A percentile compares a stretch with the other conserved stretches of the same genome.
Conservation (phyloP, 306 rosid species). For the Acacia confusa region DNA sequence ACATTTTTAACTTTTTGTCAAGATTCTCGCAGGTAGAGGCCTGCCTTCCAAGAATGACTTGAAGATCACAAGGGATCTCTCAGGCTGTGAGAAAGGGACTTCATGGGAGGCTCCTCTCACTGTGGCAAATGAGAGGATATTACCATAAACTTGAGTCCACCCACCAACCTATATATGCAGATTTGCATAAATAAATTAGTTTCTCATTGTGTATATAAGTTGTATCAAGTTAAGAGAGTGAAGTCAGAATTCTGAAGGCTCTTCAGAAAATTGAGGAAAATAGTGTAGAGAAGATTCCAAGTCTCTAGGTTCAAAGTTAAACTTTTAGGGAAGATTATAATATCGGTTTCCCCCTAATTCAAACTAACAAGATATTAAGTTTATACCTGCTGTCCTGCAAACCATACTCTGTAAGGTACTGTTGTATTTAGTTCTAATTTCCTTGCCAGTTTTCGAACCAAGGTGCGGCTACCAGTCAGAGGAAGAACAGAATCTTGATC, state of each 20-base stretch:
- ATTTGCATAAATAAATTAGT: slow-evolving; percentile 29
- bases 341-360: background rate
- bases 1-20: slow-evolving; percentile 40
- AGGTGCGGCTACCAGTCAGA: slow-evolving; percentile 82
- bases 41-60: slow-evolving; percentile 72
- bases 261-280: background rate
- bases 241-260: background rate
- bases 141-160: slow-evolving; percentile 96
- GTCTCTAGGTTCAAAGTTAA: background rate
- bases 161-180: slow-evolving; percentile 79
- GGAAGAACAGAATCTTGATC: slow-evolving; percentile 99
- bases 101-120: slow-evolving; percentile 97
- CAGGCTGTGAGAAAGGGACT: slow-evolving; percentile 97
- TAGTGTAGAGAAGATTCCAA: background rate
- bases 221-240: background rate
- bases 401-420: slow-evolving; percentile 92
- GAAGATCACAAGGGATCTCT: slow-evolving; percentile 85
- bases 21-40: slow-evolving; percentile 71
- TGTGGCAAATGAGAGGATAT: slow-evolving; percentile 87
- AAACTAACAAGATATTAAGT: slow-evolving; percentile 15
- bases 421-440: slow-evolving; percentile 67
- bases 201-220: slow-evolving; percentile 1
- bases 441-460: slow-evolving; percentile 71
- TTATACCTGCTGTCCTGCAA: slow-evolving; percentile 59
- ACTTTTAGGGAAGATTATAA: background rate